Evolutionary conservation across 176 grass and related monocot species (phyloP).

Genomic region (Triticum timopheevii): DNA sequence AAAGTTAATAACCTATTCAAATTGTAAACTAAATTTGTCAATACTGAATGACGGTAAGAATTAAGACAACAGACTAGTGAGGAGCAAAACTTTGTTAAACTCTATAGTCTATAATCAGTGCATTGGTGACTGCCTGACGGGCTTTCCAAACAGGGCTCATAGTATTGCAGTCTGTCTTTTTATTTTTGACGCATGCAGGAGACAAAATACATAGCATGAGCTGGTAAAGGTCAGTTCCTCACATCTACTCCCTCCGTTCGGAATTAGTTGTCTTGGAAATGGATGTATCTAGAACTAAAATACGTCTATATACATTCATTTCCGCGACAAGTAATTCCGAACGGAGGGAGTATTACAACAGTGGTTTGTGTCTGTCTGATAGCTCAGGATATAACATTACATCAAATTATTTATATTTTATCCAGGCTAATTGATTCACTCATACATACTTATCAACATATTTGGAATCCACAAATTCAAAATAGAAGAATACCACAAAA

Average conservation of each 20-base stretch:
- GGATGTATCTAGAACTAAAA: too few relatives aligned
- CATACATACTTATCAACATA: constrained; percentile 1
- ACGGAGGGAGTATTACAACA: not conserved
- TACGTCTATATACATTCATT: too few relatives aligned
- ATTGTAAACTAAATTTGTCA: not conserved
- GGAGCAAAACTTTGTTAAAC: not conserved
- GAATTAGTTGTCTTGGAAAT: too few relatives aligned
- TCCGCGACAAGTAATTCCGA: too few relatives aligned
- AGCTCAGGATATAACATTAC: not conserved
- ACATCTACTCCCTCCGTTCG: too few relatives aligned
- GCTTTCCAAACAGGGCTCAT: not conserved
- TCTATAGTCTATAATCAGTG: not conserved
- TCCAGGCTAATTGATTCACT: not conserved
- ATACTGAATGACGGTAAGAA: not conserved
- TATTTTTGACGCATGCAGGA: not conserved
- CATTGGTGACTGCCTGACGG: not conserved
- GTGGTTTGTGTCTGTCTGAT: not conserved
- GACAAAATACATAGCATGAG: not conserved
- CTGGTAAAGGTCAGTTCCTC: not conserved
- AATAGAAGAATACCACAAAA: not conserved
- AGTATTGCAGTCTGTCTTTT: not conserved
- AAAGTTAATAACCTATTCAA: not conserved
- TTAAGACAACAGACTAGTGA: not conserved
- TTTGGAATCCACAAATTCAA: constrained; percentile 7
- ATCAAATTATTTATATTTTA: not conserved